Evolutionary conservation across 805 yeast species (phyloP).

Genomic region (Debaryomyces prosopidis): DNA sequence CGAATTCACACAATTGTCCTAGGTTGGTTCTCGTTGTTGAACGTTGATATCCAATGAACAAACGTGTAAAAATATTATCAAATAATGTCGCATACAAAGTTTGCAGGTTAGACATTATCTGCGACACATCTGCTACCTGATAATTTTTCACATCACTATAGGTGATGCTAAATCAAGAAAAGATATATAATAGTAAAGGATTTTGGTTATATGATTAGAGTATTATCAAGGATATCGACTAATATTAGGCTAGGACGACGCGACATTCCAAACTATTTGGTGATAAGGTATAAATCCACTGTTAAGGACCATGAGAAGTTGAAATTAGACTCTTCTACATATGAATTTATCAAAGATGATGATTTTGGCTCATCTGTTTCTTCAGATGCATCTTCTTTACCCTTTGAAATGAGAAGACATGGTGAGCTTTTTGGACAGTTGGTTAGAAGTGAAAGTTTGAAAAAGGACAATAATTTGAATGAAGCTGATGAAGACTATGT

Average conservation of each 20-base stretch:
- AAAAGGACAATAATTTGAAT: conserved; percentile 7
- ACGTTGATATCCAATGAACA: neutral
- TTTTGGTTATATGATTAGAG: neutral
- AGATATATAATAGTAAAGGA: neutral
- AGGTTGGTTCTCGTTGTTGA: too few relatives aligned
- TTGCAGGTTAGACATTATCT: neutral
- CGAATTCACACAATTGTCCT: too few relatives aligned
- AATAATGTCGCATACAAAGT: neutral
- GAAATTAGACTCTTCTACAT: conserved; percentile 2
- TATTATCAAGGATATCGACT: neutral
- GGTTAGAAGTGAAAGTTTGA: conserved; percentile 19
- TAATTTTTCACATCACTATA: neutral
- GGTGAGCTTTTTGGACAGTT: conserved; percentile 25
- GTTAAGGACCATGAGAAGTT: neutral
- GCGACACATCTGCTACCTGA: neutral
- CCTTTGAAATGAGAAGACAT: conserved; percentile 20
- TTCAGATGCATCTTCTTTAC: conserved; percentile 7
- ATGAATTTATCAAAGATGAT: conserved; percentile 2
- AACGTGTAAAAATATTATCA: neutral
- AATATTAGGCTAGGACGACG: neutral
- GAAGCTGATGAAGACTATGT: conserved; percentile 5
- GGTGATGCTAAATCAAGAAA: too few relatives aligned
- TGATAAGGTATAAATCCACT: neutral
- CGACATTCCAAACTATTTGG: neutral
- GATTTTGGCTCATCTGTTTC: neutral